Conservation (phyloP, 441 rosid species). For the Euphorbia celastroides region DNA sequence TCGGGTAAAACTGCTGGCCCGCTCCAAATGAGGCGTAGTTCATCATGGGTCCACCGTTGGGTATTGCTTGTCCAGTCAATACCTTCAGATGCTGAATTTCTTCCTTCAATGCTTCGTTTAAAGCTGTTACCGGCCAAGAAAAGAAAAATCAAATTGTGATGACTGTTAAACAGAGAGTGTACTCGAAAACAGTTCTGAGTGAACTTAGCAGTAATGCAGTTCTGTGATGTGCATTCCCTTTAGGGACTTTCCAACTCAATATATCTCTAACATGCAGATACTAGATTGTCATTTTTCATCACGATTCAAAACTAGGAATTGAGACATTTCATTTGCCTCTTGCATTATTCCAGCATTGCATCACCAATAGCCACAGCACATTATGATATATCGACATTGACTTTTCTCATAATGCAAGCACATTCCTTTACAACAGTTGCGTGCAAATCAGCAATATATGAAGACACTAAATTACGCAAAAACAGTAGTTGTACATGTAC, state of each 20-base stretch:
- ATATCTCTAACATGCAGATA: background rate
- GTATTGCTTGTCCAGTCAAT: constrained; percentile 56
- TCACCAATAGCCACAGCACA: background rate
- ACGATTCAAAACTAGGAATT: background rate
- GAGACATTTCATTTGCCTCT: background rate
- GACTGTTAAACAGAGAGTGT: background rate
- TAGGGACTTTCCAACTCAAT: background rate
- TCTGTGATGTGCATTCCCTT: background rate
- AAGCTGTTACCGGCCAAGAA: constrained; percentile 37
- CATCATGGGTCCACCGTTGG: constrained; percentile 75
- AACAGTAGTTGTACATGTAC: too few relatives aligned
- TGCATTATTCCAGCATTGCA: background rate
- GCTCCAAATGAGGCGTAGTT: constrained; percentile 56
- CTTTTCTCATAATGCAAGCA: background rate
- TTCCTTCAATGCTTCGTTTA: constrained; percentile 86
- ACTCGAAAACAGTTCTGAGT: too few relatives aligned
- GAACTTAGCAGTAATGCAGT: background rate
- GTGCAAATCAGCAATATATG: background rate
- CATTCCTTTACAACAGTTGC: background rate
- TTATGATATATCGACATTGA: background rate
- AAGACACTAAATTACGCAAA: background rate
- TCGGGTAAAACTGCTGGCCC: constrained; percentile 71
- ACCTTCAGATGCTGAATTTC: constrained; percentile 91
- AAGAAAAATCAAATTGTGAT: background rate
- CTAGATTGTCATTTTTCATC: too few relatives aligned